Base-by-base conservation (phyloP, 2,329 filamentous ascomycete species). In the Microdochium nivale region DNA sequence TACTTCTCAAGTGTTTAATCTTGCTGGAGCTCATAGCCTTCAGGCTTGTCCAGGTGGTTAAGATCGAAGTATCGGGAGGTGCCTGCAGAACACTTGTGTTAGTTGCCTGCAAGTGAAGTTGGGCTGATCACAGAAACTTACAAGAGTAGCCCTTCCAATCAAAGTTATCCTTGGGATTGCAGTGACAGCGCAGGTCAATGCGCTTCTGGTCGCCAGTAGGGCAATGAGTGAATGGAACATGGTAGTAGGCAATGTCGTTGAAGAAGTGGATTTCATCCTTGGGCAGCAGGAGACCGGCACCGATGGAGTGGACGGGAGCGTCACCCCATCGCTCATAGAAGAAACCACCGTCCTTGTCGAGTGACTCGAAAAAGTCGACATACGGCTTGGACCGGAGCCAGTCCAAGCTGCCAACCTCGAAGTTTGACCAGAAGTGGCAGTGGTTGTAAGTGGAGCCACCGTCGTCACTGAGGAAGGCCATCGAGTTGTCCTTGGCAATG, bases 371-470 rank as follows among this genome's bases (percentile, higher is more conserved):
- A 74, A 84, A 99, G 70, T 97, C 92, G 46, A 86, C 73, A 72
- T 99, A 99, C 23, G 88, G 80, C 67, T 91, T 77, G 58, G 89
- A 94, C 58, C 94, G 86, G 51, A 99, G 81, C 90, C 94, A 99
- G 63, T 95, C 81, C 37, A 99, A 79, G 71, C 87, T 95, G 58
- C 92, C 94, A 60, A 99, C 86, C 70, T 99, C 94, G 60, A 99
- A 99, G 77, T 99, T 99, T 65, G 92, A 97, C 94, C 94, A 99
- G 88, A 99, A 96, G 69, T 99, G 94, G 75, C 94, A 99, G 68
- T 91, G 84, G 75, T 97, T 99, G 76, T 97, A 99, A 7, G 81
- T 90, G 54, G 94, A 84, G 54, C 95, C 94, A 50, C 82, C 84
- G 60, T 99, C 91, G 60, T 96, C 90, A 65, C 89, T 95, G 62